A percentile compares a stretch with the other conserved stretches of the same genome.
phyloP scores from a whole-genome alignment of 1,284 basidiomycete genomes.

The Leccinum cinnamomeum region DNA sequence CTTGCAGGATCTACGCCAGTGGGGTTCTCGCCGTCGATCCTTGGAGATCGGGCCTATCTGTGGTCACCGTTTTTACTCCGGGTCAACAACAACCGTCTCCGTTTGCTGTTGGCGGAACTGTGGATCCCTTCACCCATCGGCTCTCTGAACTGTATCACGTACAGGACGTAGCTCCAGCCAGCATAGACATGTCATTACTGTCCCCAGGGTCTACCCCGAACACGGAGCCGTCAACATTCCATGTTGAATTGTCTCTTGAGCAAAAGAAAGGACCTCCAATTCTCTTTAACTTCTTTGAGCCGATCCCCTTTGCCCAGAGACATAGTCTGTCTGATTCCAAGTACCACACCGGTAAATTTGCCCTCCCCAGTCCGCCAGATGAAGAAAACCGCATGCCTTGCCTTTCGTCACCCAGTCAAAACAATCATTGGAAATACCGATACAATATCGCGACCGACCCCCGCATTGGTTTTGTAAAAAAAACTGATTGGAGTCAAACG shows the following conservation, averaged over 20 bases:
- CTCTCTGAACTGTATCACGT: conserved; percentile 25
- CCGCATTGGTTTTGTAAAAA: conserved; percentile 59
- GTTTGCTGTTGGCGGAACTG: conserved; percentile 26
- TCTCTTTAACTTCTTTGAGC: conserved; percentile 49
- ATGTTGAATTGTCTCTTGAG: conserved; percentile 41
- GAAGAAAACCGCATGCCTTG: conserved; percentile 42
- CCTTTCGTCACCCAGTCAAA: conserved; percentile 15
- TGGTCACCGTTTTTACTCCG: conserved; percentile 26
- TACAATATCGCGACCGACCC: conserved; percentile 67
- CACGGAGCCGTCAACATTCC: conserved; percentile 54
- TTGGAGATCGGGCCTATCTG: conserved; percentile 33
- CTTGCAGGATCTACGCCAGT: conserved; percentile 30
- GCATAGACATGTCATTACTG: conserved; percentile 38
- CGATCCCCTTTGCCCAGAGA: conserved; percentile 65
- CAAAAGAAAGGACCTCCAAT: conserved; percentile 11
- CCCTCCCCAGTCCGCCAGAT: conserved; percentile 60
- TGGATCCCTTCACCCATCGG: conserved; percentile 36
- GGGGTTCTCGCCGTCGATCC: conserved; percentile 35
- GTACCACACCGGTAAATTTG: conserved; percentile 74
- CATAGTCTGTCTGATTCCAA: conserved; percentile 66
- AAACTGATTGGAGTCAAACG: conserved; percentile 64
- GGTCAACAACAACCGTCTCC: conserved; percentile 32
- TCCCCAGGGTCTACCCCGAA: conserved; percentile 44
- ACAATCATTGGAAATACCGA: conserved; percentile 44
- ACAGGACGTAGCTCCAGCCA: conserved; percentile 23